Conservation (phyloP, 352 stramenopile species). For the Phytophthora vignae region DNA sequence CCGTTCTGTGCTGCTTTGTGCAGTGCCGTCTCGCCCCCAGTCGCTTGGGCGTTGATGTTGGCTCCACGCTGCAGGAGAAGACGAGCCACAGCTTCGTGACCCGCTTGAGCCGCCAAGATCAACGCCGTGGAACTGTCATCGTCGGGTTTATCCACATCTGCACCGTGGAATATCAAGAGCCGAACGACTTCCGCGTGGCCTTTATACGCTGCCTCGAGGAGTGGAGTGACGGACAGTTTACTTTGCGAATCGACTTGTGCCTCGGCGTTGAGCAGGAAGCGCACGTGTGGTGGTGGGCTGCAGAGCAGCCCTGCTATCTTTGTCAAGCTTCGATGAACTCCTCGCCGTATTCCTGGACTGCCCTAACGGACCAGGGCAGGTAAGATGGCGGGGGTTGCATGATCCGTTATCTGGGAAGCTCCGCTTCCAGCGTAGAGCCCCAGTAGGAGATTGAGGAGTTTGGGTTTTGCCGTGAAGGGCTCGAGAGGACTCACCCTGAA, state of each 20-base stretch:
- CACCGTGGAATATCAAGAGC: not conserved
- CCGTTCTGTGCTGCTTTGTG: conserved; percentile 7
- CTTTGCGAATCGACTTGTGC: conserved; percentile 1
- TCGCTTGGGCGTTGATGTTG: conserved; percentile 3
- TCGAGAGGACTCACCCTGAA: too few relatives aligned
- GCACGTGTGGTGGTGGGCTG: too few relatives aligned
- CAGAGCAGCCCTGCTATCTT: too few relatives aligned
- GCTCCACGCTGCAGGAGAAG: not conserved
- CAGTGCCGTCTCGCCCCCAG: conserved; percentile 4
- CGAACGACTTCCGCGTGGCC: not conserved
- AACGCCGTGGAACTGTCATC: not conserved
- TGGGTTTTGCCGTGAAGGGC: too few relatives aligned
- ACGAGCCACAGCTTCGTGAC: not conserved
- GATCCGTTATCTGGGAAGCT: too few relatives aligned
- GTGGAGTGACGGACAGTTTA: not conserved
- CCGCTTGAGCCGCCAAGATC: conserved; percentile 1
- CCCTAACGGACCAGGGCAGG: too few relatives aligned
- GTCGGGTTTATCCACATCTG: not conserved
- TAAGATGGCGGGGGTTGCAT: too few relatives aligned
- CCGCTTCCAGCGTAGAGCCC: too few relatives aligned
- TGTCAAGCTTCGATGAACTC: too few relatives aligned
- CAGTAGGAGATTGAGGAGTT: too few relatives aligned
- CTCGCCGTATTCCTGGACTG: too few relatives aligned
- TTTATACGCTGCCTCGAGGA: conserved; percentile 1
- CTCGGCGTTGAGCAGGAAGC: not conserved